Evolutionary conservation across 1,139 yeast genomes (phyloP).

Genomic region (Suhomyces bokatorum): DNA sequence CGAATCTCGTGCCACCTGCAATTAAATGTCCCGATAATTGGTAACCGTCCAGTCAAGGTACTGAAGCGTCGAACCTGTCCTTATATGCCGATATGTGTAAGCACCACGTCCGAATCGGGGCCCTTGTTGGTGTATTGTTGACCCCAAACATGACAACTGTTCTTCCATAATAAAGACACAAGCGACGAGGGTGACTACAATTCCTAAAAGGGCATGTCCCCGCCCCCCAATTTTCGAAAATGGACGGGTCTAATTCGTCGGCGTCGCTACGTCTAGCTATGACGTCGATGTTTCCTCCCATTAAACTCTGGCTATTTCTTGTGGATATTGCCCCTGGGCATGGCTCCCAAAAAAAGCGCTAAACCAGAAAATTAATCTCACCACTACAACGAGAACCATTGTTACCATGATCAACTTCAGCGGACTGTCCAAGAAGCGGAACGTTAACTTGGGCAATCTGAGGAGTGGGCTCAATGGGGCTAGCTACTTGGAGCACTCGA

Average conservation of each 20-base stretch:
- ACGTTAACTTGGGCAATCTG: constrained; percentile 73
- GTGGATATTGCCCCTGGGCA: background rate
- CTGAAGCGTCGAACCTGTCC: too few relatives aligned
- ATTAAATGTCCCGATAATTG: too few relatives aligned
- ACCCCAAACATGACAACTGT: background rate
- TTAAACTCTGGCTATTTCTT: too few relatives aligned
- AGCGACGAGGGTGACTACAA: too few relatives aligned
- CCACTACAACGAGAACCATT: background rate
- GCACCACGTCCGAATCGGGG: too few relatives aligned
- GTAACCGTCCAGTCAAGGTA: too few relatives aligned
- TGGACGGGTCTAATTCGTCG: too few relatives aligned
- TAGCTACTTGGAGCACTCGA: constrained; percentile 58
- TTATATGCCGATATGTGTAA: too few relatives aligned
- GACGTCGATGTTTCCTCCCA: too few relatives aligned
- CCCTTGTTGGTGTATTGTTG: background rate
- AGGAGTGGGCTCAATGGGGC: constrained; percentile 22
- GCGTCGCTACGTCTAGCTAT: too few relatives aligned
- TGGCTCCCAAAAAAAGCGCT: constrained; percentile 1
- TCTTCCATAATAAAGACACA: background rate
- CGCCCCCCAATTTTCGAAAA: too few relatives aligned
- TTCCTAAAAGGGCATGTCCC: too few relatives aligned
- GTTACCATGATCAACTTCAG: constrained; percentile 56
- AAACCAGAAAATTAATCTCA: constrained; percentile 5
- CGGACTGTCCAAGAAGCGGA: constrained; percentile 62
- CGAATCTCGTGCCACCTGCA: background rate